Conservation (phyloP, 2,329 filamentous ascomycete species). For the Penicillium sp. region DNA sequence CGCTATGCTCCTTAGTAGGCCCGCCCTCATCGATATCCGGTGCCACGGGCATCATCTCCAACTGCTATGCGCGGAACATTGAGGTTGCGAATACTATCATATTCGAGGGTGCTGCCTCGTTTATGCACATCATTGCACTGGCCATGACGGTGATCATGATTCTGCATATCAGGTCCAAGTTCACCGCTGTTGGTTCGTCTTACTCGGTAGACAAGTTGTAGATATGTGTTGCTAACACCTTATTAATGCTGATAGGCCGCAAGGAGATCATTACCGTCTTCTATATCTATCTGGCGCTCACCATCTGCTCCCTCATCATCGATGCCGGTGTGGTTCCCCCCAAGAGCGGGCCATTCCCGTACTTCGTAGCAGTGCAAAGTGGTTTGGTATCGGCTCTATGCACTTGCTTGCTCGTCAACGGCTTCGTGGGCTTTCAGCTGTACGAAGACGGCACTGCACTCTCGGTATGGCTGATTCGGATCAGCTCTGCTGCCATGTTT, state of each 20-base stretch:
- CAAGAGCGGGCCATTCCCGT: conserved; percentile 72
- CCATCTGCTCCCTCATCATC: conserved; percentile 79
- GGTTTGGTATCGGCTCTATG: conserved; percentile 80
- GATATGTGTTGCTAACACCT: conserved; percentile 8
- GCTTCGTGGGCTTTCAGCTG: conserved; percentile 95
- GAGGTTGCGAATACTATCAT: conserved; percentile 98
- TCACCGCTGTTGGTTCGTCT: conserved; percentile 84
- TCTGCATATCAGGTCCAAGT: conserved; percentile 91
- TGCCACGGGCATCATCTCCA: conserved; percentile 73
- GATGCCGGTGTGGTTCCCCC: conserved; percentile 90
- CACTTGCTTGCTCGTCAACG: conserved; percentile 88
- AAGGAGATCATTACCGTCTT: conserved; percentile 84
- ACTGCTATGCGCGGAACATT: conserved; percentile 91
- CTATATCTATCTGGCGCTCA: conserved; percentile 90
- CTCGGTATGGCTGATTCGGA: conserved; percentile 85
- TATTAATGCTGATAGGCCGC: conserved; percentile 45
- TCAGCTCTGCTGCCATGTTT: conserved; percentile 75
- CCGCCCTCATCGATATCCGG: conserved; percentile 58
- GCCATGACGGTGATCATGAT: conserved; percentile 97
- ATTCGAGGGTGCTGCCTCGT: conserved; percentile 84
- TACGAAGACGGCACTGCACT: conserved; percentile 95
- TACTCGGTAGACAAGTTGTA: not conserved
- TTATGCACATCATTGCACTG: conserved; percentile 85
- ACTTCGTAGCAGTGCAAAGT: conserved; percentile 83
- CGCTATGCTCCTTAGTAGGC: conserved; percentile 81